Conservation (phyloP, 768 basidiomycete species). For the Suillus ampliporus region DNA sequence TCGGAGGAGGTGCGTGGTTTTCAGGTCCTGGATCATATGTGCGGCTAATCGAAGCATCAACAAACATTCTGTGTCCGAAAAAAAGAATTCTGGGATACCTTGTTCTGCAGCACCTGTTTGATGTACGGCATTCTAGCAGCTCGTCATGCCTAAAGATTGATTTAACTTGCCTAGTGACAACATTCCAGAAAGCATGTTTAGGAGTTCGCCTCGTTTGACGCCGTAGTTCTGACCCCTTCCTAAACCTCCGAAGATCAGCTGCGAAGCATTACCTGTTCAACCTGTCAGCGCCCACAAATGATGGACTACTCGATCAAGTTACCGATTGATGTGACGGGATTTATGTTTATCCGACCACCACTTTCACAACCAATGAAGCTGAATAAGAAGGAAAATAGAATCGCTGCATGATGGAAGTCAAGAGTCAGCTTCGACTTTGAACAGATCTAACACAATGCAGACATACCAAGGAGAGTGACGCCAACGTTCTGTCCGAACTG, state of each 20-base stretch:
- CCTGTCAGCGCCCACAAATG: not conserved
- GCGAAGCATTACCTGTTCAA: slow-evolving; percentile 45
- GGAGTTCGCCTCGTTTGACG: slow-evolving; percentile 5
- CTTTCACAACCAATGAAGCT: slow-evolving; percentile 69
- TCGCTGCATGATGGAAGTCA: slow-evolving; percentile 27
- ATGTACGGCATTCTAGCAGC: not conserved
- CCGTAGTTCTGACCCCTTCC: slow-evolving; percentile 46
- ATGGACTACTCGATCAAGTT: not conserved
- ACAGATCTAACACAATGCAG: not conserved
- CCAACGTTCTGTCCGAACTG: slow-evolving; percentile 57
- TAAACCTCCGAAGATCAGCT: slow-evolving; percentile 67
- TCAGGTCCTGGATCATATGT: slow-evolving; percentile 68
- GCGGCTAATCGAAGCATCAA: slow-evolving; percentile 32
- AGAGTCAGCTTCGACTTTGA: not conserved
- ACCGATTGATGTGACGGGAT: slow-evolving; percentile 59
- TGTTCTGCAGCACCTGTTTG: slow-evolving; percentile 8
- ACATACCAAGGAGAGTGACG: slow-evolving; percentile 9
- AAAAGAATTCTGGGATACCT: not conserved
- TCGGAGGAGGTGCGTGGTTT: slow-evolving; percentile 66
- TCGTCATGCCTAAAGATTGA: not conserved
- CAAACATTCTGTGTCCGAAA: not conserved
- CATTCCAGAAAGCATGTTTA: slow-evolving; percentile 10
- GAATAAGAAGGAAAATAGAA: slow-evolving; percentile 64
- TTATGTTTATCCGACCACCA: slow-evolving; percentile 60
- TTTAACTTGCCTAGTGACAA: slow-evolving; percentile 5